A percentile compares a stretch with the other conserved stretches of the same genome.
These are phyloP conservation scores for Ilex paraguariensis DNA, from an alignment of 305 asterid species.

Conservation along the genomic window DNA sequence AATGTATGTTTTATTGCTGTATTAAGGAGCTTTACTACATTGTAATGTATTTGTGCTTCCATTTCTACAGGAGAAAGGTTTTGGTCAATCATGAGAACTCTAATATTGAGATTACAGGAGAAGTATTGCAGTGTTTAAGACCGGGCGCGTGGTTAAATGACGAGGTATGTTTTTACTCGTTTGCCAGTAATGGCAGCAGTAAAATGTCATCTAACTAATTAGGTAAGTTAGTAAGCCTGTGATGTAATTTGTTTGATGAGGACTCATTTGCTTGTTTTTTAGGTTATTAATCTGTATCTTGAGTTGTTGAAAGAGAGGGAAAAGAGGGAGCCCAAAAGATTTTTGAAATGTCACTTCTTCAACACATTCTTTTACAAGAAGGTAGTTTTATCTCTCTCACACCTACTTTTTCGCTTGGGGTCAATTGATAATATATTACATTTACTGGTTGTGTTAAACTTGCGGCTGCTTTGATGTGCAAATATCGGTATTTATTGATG, in stretches of 20 bases:
- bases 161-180: constrained; percentile 43
- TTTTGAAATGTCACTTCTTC: constrained; percentile 81
- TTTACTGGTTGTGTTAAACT: too few species aligned
- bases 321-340: constrained; percentile 58
- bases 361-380: constrained; percentile 85
- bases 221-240: background rate
- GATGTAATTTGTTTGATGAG: constrained; percentile 1
- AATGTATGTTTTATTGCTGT: constrained; percentile 3
- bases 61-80: constrained; percentile 39
- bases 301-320: constrained; percentile 88
- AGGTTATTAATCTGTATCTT: constrained; percentile 86
- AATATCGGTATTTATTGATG: background rate
- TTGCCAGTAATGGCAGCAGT: constrained; percentile 2
- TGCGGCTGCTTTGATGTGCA: too few species aligned
- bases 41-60: background rate
- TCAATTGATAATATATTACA: too few species aligned
- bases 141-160: constrained; percentile 77
- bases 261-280: constrained; percentile 21
- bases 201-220: background rate
- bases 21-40: background rate
- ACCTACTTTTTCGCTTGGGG: background rate
- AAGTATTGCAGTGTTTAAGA: constrained; percentile 58
- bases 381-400: constrained; percentile 34
- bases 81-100: constrained; percentile 57
- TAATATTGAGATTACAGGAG: constrained; percentile 69